phyloP scores from a whole-genome alignment of 2,329 filamentous ascomycete genomes.

The Colletotrichum sp. region DNA sequence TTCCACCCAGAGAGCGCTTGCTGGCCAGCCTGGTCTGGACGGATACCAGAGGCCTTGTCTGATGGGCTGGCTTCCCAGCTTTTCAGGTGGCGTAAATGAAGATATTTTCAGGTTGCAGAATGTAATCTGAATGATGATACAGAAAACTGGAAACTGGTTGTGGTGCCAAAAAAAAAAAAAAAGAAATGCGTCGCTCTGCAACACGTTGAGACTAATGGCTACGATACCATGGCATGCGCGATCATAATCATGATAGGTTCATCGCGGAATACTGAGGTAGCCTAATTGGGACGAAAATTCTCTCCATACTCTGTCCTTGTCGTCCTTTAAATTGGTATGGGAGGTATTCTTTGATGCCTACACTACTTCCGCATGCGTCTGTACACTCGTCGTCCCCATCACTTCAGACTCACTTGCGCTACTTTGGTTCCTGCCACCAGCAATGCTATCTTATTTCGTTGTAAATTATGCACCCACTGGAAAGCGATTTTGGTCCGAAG shows the following conservation, averaged over 20 bases:
- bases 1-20: neutral
- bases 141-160: no score
- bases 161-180: no score
- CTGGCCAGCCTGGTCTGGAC: accelerated
- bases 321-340: accelerated
- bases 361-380: no score
- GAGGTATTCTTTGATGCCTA: accelerated
- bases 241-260: neutral
- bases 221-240: neutral
- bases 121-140: no score
- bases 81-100: accelerated
- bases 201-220: neutral
- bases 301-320: neutral
- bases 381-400: no score
- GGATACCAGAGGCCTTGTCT: no score
- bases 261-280: neutral
- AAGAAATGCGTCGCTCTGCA: no score
- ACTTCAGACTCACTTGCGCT: neutral
- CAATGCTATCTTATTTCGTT: neutral
- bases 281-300: accelerated
- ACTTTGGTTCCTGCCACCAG: neutral
- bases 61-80: no score
- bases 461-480: no score
- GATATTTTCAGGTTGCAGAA: neutral
- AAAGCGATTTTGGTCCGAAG: no score